Conservation (phyloP, 345 rosid genomes). For the Hibiscus tridactylites region DNA sequence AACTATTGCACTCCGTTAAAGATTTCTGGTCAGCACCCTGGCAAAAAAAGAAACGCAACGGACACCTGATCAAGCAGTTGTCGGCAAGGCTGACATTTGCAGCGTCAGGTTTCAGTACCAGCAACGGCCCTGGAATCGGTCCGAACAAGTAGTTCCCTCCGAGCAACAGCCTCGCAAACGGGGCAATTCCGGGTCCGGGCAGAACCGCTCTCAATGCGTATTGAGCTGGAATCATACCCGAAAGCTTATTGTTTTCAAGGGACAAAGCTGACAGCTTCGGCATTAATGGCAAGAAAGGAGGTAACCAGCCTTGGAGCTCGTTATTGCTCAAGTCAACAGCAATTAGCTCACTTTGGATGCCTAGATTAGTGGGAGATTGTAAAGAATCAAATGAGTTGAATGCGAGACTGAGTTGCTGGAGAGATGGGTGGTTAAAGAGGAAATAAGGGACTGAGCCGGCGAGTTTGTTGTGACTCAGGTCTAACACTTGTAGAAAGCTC, state of each 20-base stretch:
- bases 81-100: conserved; percentile 51
- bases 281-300: conserved; percentile 37
- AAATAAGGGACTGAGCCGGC: conserved; percentile 38
- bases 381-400: conserved; percentile 53
- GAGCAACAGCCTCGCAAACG: conserved; percentile 59
- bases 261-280: conserved; percentile 48
- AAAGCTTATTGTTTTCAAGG: conserved; percentile 39
- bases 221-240: conserved; percentile 50
- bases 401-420: conserved; percentile 78
- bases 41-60: conserved; percentile 60
- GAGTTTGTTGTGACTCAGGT: conserved; percentile 62
- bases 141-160: conserved; percentile 86
- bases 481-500: conserved; percentile 50
- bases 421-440: conserved; percentile 56
- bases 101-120: conserved; percentile 51
- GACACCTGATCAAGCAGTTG: conserved; percentile 74
- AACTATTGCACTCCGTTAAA: conserved; percentile 53
- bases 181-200: conserved; percentile 39
- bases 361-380: conserved; percentile 29
- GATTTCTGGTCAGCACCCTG: conserved; percentile 67
- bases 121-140: conserved; percentile 52
- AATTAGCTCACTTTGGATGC: conserved; percentile 42
- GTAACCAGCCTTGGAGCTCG: conserved; percentile 33
- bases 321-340: conserved; percentile 49
- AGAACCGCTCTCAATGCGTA: conserved; percentile 38